These are phyloP conservation scores for Trypanosoma conorhini DNA, from an alignment of 208 protist genomes.

Conservation along the genomic window DNA sequence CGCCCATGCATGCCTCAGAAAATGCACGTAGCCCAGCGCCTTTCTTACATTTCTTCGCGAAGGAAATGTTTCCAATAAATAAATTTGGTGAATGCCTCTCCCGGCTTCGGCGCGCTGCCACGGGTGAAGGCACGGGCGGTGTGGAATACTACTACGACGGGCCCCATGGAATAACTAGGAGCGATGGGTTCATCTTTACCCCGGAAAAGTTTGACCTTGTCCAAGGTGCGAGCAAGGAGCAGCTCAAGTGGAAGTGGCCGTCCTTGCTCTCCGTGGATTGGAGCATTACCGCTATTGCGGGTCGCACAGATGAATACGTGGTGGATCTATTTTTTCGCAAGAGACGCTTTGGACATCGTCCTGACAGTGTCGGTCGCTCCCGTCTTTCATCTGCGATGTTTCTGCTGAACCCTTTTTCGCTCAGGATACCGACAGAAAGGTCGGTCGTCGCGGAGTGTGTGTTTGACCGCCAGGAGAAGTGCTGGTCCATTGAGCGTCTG, in stretches of 20 bases:
- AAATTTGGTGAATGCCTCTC: conserved; percentile 40
- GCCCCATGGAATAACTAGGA: conserved; percentile 48
- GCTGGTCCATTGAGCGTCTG: conserved; percentile 69
- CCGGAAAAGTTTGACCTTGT: conserved; percentile 64
- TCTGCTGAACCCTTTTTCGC: conserved; percentile 51
- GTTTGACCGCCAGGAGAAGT: conserved; percentile 36
- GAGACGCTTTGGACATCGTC: conserved; percentile 56
- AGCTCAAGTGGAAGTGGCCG: conserved; percentile 88
- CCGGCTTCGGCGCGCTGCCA: conserved; percentile 26
- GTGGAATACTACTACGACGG: conserved; percentile 48
- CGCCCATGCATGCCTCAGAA: conserved; percentile 17
- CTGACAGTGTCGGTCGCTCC: conserved; percentile 60
- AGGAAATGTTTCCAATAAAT: conserved; percentile 58
- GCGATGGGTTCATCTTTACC: conserved; percentile 85
- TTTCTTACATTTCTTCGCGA: conserved; percentile 40
- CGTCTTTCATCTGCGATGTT: conserved; percentile 43
- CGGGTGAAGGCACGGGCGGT: background rate
- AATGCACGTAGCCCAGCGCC: background rate
- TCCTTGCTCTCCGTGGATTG: conserved; percentile 77
- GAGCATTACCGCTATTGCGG: conserved; percentile 41
- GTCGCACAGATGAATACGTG: conserved; percentile 34
- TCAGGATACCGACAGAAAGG: conserved; percentile 31
- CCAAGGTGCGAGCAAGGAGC: conserved; percentile 53
- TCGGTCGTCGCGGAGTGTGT: conserved; percentile 62
- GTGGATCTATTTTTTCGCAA: conserved; percentile 74